A percentile compares a stretch with the other conserved stretches of the same genome.
These are phyloP conservation scores for Pseudocercospora ulei DNA, from an alignment of 2,329 filamentous ascomycete genomes.

Conservation along the genomic window DNA sequence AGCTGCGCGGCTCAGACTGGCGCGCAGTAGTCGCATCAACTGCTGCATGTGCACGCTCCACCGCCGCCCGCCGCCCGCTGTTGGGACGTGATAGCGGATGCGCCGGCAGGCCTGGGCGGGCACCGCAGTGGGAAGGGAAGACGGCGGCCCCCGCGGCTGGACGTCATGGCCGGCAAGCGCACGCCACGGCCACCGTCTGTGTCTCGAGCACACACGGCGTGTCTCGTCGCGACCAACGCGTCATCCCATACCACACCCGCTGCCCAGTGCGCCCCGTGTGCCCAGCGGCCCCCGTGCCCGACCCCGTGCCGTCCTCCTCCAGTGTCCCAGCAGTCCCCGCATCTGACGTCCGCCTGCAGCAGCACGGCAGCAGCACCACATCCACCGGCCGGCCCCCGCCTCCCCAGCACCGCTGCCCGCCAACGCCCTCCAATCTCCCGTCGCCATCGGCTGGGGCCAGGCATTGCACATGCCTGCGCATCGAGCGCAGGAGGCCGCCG, in stretches of 20 bases:
- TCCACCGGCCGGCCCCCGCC: background rate
- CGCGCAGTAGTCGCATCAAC: constrained; percentile 3
- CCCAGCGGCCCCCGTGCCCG: constrained; percentile 8
- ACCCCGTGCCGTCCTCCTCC: constrained; percentile 8
- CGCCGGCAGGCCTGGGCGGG: constrained; percentile 15
- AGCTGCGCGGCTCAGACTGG: background rate
- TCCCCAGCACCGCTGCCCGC: constrained; percentile 4
- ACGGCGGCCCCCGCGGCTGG: too few species aligned
- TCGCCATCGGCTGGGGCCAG: constrained; percentile 6
- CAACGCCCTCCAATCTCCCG: constrained; percentile 6
- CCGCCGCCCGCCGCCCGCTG: constrained; percentile 14
- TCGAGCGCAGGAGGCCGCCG: too few species aligned
- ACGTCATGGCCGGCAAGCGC: background rate
- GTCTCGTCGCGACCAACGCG: constrained; percentile 11
- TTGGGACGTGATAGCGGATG: constrained; percentile 22
- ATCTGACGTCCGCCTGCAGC: constrained; percentile 8
- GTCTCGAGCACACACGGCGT: constrained; percentile 2
- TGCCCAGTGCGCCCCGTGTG: background rate
- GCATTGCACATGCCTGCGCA: too few species aligned
- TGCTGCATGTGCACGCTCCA: constrained; percentile 11
- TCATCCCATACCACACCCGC: constrained; percentile 8
- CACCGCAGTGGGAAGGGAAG: too few species aligned
- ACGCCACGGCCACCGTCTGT: background rate
- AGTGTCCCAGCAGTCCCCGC: constrained; percentile 7
- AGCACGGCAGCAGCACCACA: constrained; percentile 5